phyloP scores from a whole-genome alignment of 306 rosid genomes.

The Benincasa hispida region DNA sequence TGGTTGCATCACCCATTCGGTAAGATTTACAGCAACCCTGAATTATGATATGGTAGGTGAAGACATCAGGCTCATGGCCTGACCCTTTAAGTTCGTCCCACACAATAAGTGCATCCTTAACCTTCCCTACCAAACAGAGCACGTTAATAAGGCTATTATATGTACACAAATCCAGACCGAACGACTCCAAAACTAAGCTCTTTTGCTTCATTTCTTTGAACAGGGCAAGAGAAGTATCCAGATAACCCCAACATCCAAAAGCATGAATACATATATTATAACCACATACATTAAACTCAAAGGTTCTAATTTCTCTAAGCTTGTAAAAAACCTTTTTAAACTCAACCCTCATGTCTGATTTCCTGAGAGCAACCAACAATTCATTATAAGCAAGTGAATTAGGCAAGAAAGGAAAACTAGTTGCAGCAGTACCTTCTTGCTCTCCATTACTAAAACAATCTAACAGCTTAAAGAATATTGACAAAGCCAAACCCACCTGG shows the following conservation, averaged over 20 bases:
- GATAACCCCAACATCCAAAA: conserved; percentile 82
- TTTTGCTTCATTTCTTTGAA: conserved; percentile 56
- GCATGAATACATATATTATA: conserved; percentile 68
- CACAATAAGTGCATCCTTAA: conserved; percentile 51
- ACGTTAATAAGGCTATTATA: conserved; percentile 59
- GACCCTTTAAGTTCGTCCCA: conserved; percentile 69
- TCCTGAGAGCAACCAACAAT: conserved; percentile 51
- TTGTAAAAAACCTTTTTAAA: conserved; percentile 40
- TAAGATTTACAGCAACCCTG: conserved; percentile 61
- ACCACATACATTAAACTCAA: conserved; percentile 40
- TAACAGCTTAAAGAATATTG: conserved; percentile 42
- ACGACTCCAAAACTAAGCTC: conserved; percentile 17
- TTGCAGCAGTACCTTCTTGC: background rate
- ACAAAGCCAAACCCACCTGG: conserved; percentile 49
- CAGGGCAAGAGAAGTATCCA: conserved; percentile 39
- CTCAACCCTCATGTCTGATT: conserved; percentile 45
- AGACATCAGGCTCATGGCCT: conserved; percentile 57
- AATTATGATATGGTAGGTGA: conserved; percentile 48
- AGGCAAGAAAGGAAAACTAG: background rate
- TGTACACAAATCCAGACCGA: conserved; percentile 63
- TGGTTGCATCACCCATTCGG: conserved; percentile 42
- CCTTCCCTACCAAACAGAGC: conserved; percentile 61
- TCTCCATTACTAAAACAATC: conserved; percentile 6
- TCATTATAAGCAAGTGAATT: conserved; percentile 38
- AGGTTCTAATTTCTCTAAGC: conserved; percentile 30